phyloP scores from a whole-genome alignment of 768 basidiomycete genomes.

The Tricholoma sp. region DNA sequence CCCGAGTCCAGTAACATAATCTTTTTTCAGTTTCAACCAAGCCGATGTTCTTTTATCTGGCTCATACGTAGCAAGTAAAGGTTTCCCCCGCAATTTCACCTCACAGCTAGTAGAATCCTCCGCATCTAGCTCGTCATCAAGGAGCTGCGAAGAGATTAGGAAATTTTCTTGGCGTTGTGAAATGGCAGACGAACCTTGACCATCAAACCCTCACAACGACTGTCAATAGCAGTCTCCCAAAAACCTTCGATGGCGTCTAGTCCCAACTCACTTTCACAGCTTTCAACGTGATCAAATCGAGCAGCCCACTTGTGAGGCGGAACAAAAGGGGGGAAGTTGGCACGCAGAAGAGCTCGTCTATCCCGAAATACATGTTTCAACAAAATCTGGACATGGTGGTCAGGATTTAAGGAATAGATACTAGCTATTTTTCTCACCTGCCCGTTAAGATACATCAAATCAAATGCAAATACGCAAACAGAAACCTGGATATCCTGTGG shows the following conservation, averaged over 20 bases:
- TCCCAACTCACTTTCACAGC: slow-evolving; percentile 59
- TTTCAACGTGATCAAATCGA: slow-evolving; percentile 69
- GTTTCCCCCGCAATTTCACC: slow-evolving; percentile 48
- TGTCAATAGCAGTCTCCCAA: slow-evolving; percentile 69
- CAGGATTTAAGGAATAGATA: slow-evolving; percentile 2
- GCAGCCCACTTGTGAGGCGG: slow-evolving; percentile 45
- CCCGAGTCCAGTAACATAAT: slow-evolving; percentile 79
- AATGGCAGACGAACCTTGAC: slow-evolving; percentile 52
- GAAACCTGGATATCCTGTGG: slow-evolving; percentile 69
- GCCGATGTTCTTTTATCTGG: slow-evolving; percentile 81
- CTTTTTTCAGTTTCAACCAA: slow-evolving; percentile 92
- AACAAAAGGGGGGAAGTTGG: slow-evolving; percentile 50
- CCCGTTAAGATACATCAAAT: slow-evolving; percentile 82
- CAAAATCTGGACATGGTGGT: slow-evolving; percentile 44
- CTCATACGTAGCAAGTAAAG: slow-evolving; percentile 84
- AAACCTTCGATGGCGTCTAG: slow-evolving; percentile 65
- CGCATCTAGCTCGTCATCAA: slow-evolving; percentile 48
- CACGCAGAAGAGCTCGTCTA: slow-evolving; percentile 60
- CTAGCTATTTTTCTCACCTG: slow-evolving; percentile 42
- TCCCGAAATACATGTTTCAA: slow-evolving; percentile 65
- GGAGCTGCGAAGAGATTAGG: slow-evolving; percentile 38
- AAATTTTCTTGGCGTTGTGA: neutral
- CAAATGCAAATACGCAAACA: slow-evolving; percentile 85
- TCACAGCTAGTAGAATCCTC: slow-evolving; percentile 27
- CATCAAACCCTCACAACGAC: slow-evolving; percentile 91